phyloP scores from a whole-genome alignment of 768 basidiomycete genomes.

The Auriculariales sp. region DNA sequence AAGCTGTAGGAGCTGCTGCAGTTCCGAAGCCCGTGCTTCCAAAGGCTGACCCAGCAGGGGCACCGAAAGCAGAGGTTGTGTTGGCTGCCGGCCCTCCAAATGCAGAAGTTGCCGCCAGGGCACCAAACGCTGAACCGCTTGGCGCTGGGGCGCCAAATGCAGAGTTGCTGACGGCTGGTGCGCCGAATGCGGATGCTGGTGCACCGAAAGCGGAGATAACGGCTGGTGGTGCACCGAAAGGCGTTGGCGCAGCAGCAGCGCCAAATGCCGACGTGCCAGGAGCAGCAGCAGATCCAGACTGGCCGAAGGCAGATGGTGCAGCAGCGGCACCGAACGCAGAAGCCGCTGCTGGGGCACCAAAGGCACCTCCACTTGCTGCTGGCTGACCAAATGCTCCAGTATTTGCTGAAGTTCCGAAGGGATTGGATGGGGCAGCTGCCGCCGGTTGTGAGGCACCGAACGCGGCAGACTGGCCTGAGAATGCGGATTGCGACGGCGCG shows the following conservation, averaged over 20 bases:
- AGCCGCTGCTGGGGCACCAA: too few species aligned
- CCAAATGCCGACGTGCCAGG: constrained; percentile 1
- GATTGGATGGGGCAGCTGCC: too few species aligned
- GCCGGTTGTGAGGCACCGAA: too few species aligned
- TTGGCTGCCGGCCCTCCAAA: neutral
- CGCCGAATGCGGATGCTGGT: constrained; percentile 2
- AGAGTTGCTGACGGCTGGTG: neutral
- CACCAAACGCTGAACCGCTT: constrained; percentile 16
- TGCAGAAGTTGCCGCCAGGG: constrained; percentile 7
- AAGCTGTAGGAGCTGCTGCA: constrained; percentile 9
- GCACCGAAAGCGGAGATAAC: neutral
- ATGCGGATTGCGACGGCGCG: too few species aligned
- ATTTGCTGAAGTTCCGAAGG: too few species aligned
- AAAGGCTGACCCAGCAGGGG: neutral
- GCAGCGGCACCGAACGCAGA: constrained; percentile 24
- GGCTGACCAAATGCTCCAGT: too few species aligned
- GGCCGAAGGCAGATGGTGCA: constrained; percentile 21
- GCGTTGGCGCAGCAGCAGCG: neutral
- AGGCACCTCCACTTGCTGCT: too few species aligned
- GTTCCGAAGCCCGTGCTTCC: neutral
- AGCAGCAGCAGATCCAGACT: constrained; percentile 3
- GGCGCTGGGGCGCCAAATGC: neutral
- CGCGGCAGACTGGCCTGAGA: too few species aligned
- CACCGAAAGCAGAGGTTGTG: neutral
- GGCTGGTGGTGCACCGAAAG: constrained; percentile 1